These are phyloP conservation scores for Pestalotiopsis sp. DNA, from an alignment of 2,329 filamentous ascomycete species.

Conservation along the genomic window DNA sequence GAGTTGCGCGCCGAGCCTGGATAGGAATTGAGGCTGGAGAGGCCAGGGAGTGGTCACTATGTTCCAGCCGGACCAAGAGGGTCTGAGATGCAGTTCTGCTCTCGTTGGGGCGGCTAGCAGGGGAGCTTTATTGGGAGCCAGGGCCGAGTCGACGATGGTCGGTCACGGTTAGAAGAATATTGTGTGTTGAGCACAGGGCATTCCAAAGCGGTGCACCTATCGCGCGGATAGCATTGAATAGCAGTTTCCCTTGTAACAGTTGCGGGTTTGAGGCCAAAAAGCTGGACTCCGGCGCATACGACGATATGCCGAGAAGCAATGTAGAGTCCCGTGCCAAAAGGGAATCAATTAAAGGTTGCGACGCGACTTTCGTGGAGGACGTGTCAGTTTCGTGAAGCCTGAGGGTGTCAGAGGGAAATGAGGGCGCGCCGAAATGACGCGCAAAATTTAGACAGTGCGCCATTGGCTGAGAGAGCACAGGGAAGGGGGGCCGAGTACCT, in stretches of 20 bases:
- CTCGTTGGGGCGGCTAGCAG: not conserved
- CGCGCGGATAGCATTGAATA: not conserved
- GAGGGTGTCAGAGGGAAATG: slow-evolving; percentile 16
- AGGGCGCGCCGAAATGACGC: slow-evolving; percentile 18
- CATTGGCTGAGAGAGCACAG: not conserved
- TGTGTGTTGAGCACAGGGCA: not conserved
- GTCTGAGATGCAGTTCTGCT: not conserved
- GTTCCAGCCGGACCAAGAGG: not conserved
- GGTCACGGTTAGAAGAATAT: not conserved
- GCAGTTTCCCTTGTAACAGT: not conserved
- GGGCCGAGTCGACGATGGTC: not conserved
- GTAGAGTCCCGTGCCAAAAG: not conserved
- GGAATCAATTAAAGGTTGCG: slow-evolving; percentile 35
- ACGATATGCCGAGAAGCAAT: slow-evolving; percentile 20
- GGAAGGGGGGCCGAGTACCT: not conserved
- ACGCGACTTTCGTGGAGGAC: slow-evolving; percentile 23
- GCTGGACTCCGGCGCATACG: not conserved
- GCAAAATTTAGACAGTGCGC: slow-evolving; percentile 9
- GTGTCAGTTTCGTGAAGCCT: slow-evolving; percentile 38
- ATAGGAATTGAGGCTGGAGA: not conserved
- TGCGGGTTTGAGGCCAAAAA: not conserved
- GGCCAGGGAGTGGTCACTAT: not conserved
- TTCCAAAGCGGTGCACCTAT: not conserved
- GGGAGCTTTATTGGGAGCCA: not conserved
- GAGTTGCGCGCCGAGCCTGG: not conserved